A percentile compares a stretch with the other conserved stretches of the same genome.
These are phyloP conservation scores for Globisporangium spiculum DNA, from an alignment of 352 stramenopile genomes.

Conservation along the genomic window DNA sequence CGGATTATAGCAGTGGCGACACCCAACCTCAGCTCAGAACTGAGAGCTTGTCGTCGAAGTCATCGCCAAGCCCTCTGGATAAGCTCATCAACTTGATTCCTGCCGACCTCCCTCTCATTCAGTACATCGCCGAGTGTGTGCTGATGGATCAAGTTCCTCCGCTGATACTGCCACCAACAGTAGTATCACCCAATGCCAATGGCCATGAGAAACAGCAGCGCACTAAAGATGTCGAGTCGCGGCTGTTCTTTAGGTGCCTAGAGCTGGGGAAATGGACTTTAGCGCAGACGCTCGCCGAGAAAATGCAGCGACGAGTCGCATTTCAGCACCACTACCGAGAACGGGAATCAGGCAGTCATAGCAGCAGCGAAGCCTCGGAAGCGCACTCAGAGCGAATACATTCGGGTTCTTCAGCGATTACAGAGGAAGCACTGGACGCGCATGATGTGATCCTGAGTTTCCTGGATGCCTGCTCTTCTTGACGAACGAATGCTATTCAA, in stretches of 20 bases:
- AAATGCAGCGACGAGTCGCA: conserved; percentile 21
- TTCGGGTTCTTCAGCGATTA: background rate
- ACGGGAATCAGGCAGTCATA: background rate
- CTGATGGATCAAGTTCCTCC: background rate
- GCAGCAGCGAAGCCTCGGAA: background rate
- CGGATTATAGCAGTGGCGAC: background rate
- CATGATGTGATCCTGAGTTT: conserved; percentile 15
- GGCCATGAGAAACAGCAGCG: background rate
- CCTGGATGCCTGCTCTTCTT: conserved; percentile 12
- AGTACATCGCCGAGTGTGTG: conserved; percentile 21
- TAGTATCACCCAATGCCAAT: background rate
- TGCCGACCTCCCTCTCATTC: conserved; percentile 17
- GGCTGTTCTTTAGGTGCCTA: conserved; percentile 27
- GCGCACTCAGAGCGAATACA: background rate
- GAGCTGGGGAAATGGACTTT: conserved; percentile 24
- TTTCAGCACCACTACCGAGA: background rate
- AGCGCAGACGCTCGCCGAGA: conserved; percentile 23
- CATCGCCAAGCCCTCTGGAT: background rate
- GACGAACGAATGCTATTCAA: background rate
- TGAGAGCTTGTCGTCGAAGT: background rate
- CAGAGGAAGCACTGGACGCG: background rate
- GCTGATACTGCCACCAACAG: background rate
- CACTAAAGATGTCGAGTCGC: conserved; percentile 17
- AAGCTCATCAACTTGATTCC: conserved; percentile 13
- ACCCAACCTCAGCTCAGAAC: too few relatives aligned